Percentiles rank a stretch among this genome's conserved stretches.
These are phyloP conservation scores for Candida gigantensis DNA, from an alignment of 1,139 yeast genomes.

Conservation along the genomic window DNA sequence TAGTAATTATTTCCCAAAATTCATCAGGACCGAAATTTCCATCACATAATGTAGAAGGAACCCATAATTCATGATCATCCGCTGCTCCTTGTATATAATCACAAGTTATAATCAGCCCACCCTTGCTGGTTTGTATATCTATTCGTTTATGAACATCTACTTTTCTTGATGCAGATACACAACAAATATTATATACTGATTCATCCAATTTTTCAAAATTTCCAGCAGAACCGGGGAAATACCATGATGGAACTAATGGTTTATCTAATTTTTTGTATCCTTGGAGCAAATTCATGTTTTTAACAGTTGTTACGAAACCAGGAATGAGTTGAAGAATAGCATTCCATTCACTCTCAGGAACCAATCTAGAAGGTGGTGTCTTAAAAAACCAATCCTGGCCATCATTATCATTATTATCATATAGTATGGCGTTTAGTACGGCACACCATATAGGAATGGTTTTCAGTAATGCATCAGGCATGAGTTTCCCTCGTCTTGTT, in stretches of 20 bases:
- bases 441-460: conserved; percentile 94
- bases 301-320: conserved; percentile 47
- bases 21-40: conserved; percentile 50
- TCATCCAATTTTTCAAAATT: conserved; percentile 4
- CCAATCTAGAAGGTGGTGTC: conserved; percentile 53
- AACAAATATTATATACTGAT: conserved; percentile 28
- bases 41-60: conserved; percentile 38
- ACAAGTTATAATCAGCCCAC: conserved; percentile 22
- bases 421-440: conserved; percentile 59
- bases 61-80: conserved; percentile 92
- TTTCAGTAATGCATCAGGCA: conserved; percentile 86
- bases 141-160: conserved; percentile 21
- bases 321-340: conserved; percentile 54
- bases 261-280: conserved; percentile 32
- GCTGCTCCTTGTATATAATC: conserved; percentile 88
- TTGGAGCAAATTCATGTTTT: conserved; percentile 36
- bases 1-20: conserved; percentile 65
- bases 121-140: conserved; percentile 3
- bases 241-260: conserved; percentile 71
- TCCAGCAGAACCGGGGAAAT: conserved; percentile 61
- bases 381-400: no score
- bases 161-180: conserved; percentile 66
- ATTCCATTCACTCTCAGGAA: conserved; percentile 59
- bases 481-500: conserved; percentile 76
- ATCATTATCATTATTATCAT: conserved; percentile 34